These are phyloP conservation scores for Mortierella sp. DNA, from an alignment of 371 early-diverging fungal species.

Conservation along the genomic window DNA sequence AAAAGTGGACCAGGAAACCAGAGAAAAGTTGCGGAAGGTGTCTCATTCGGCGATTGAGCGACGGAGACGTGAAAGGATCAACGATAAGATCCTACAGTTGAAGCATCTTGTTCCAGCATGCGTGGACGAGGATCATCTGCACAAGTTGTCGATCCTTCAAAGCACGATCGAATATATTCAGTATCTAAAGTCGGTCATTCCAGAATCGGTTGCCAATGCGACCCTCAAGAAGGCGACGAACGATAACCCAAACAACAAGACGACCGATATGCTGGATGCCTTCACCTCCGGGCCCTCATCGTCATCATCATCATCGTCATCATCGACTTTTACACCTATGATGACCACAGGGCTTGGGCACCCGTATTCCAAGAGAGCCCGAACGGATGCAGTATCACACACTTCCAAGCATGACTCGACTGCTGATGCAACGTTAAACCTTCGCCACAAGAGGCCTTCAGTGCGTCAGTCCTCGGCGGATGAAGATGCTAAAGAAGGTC, in stretches of 20 bases:
- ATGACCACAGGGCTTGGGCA: conserved; percentile 40
- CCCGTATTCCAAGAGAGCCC: conserved; percentile 17
- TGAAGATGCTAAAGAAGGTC: conserved; percentile 36
- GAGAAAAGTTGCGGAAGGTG: conserved; percentile 68
- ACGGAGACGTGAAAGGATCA: conserved; percentile 78
- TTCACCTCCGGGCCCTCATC: no score
- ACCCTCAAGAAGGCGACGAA: conserved; percentile 37
- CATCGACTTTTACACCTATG: conserved; percentile 39
- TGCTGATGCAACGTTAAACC: background rate
- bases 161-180: conserved; percentile 78
- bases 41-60: conserved; percentile 84
- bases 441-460: background rate
- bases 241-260: conserved; percentile 43
- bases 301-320: no score
- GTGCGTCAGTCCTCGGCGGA: conserved; percentile 4
- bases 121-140: conserved; percentile 71
- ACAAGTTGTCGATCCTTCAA: conserved; percentile 80
- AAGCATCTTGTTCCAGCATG: conserved; percentile 62
- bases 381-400: background rate
- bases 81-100: conserved; percentile 68
- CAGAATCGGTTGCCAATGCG: conserved; percentile 56
- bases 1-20: conserved; percentile 30
- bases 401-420: background rate
- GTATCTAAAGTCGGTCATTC: conserved; percentile 62
- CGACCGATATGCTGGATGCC: conserved; percentile 43